Conservation (phyloP, 1,284 basidiomycete species). For the Volvariella volvacea region DNA sequence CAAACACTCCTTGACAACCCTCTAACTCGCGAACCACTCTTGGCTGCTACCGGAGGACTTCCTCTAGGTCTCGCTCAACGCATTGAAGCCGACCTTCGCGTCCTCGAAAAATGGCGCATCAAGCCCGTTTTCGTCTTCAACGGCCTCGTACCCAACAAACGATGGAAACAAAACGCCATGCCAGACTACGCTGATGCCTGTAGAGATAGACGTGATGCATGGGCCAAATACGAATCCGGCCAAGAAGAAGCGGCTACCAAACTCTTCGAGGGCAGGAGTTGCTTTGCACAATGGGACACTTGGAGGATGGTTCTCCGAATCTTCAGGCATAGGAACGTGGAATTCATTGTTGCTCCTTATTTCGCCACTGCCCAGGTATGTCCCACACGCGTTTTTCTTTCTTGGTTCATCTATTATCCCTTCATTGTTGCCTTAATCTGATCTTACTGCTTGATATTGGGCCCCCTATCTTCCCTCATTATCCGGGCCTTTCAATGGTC, state of each 20-base stretch:
- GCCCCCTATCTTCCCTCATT: too few species aligned
- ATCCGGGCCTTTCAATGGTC: too few species aligned
- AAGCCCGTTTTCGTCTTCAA: constrained; percentile 98
- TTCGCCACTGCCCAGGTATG: constrained; percentile 88
- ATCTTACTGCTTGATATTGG: too few species aligned
- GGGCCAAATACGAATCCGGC: constrained; percentile 85
- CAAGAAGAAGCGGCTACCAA: constrained; percentile 83
- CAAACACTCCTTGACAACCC: constrained; percentile 73
- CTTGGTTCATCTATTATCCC: too few species aligned
- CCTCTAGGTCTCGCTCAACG: constrained; percentile 81
- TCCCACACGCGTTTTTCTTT: not conserved
- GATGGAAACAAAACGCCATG: constrained; percentile 53
- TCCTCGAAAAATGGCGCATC: constrained; percentile 86
- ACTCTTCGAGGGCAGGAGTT: constrained; percentile 69
- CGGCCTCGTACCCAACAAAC: constrained; percentile 70
- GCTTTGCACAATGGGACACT: constrained; percentile 75
- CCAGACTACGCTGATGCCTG: constrained; percentile 66
- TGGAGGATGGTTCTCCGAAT: constrained; percentile 90
- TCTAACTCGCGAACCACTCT: constrained; percentile 78
- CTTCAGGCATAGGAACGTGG: constrained; percentile 92
- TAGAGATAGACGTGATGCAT: constrained; percentile 74
- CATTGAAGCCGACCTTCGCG: constrained; percentile 88
- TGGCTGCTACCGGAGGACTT: constrained; percentile 91
- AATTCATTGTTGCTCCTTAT: constrained; percentile 96
- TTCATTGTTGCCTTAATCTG: too few species aligned